A percentile compares a stretch with the other conserved stretches of the same genome.
These are phyloP conservation scores for Erysimum cheiri DNA, from an alignment of 441 rosid species.

Conservation along the genomic window DNA sequence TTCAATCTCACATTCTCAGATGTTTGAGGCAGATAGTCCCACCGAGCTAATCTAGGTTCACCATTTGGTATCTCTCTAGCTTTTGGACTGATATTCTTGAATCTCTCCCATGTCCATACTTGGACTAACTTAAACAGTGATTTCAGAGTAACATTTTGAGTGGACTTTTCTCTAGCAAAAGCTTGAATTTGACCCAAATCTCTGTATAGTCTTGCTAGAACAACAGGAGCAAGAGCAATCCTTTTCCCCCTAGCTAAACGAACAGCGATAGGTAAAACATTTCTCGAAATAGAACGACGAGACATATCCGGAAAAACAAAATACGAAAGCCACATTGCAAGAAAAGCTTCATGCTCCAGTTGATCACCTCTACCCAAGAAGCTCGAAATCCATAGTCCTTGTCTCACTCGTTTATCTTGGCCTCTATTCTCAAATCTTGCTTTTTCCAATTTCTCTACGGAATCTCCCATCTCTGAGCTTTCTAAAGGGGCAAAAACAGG, in stretches of 20 bases:
- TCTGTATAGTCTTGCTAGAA: conserved; percentile 49
- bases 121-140: conserved; percentile 54
- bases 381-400: conserved; percentile 43
- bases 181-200: conserved; percentile 44
- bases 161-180: background rate
- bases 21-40: conserved; percentile 38
- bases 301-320: conserved; percentile 43
- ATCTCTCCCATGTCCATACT: conserved; percentile 73
- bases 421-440: background rate
- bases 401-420: background rate
- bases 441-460: conserved; percentile 30
- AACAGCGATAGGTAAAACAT: conserved; percentile 42
- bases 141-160: conserved; percentile 9
- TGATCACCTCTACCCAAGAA: conserved; percentile 40
- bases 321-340: conserved; percentile 51
- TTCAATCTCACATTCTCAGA: conserved; percentile 25
- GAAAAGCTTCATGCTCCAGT: conserved; percentile 56
- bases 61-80: conserved; percentile 35
- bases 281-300: background rate
- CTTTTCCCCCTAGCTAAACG: conserved; percentile 51
- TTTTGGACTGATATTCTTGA: conserved; percentile 37
- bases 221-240: conserved; percentile 54
- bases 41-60: conserved; percentile 55
- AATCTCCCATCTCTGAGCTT: conserved; percentile 34
- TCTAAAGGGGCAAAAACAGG: conserved; percentile 26